These are phyloP conservation scores for Dactylis glomerata DNA, from an alignment of 176 grass and related monocot species.

Conservation along the genomic window DNA sequence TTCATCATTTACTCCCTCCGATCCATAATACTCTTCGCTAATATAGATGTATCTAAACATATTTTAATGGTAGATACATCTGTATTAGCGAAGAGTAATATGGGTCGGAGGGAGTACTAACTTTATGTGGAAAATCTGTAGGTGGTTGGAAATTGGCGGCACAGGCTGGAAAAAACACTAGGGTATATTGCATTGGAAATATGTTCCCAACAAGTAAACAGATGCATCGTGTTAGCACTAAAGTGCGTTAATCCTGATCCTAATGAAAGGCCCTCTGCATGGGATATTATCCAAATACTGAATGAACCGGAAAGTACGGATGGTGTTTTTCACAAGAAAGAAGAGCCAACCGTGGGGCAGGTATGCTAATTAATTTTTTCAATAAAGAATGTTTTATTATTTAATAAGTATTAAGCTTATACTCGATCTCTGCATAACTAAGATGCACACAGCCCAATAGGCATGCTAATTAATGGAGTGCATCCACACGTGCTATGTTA, in stretches of 20 bases:
- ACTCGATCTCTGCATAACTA: no score
- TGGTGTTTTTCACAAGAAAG: not conserved
- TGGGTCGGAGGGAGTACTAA: no score
- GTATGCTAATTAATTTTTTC: no score
- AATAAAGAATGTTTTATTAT: no score
- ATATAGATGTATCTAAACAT: no score
- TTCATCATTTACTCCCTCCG: no score
- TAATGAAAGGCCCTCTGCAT: not conserved
- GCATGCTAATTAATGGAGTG: not conserved
- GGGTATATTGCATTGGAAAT: no score
- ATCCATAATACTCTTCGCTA: no score
- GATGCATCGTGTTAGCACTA: not conserved
- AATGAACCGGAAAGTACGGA: not conserved
- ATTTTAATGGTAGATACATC: no score
- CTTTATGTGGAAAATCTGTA: not conserved
- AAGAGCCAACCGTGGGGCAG: not conserved
- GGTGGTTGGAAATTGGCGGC: not conserved
- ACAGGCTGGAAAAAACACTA: not conserved
- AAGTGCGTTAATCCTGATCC: not conserved
- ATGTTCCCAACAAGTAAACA: not conserved
- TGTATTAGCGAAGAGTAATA: no score
- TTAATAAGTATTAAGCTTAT: no score
- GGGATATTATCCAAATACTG: not conserved
- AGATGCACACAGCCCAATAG: no score
- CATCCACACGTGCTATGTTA: not conserved